These are phyloP conservation scores for Phytophthora pisi DNA, from an alignment of 352 stramenopile genomes.

Conservation along the genomic window DNA sequence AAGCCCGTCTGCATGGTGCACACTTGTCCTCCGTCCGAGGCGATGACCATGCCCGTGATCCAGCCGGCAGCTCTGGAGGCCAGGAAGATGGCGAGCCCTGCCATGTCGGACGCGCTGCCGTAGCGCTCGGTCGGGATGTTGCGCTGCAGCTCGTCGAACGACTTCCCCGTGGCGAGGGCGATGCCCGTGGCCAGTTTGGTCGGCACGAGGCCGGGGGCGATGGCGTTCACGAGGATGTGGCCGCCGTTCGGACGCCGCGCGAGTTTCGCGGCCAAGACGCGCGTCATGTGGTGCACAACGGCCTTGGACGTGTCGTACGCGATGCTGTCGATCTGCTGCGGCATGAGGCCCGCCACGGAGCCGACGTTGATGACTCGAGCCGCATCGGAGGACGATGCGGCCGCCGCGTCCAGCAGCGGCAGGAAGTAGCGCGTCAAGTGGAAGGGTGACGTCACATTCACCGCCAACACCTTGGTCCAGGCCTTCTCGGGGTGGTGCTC, in stretches of 20 bases:
- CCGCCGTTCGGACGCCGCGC: slow-evolving; percentile 75
- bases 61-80: slow-evolving; percentile 89
- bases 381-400: slow-evolving; percentile 44
- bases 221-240: slow-evolving; percentile 95
- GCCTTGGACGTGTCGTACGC: slow-evolving; percentile 96
- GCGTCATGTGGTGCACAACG: slow-evolving; percentile 94
- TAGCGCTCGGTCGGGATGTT: slow-evolving; percentile 83
- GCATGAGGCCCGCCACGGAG: slow-evolving; percentile 79
- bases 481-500: slow-evolving; percentile 48
- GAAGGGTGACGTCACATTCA: slow-evolving; percentile 97
- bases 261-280: slow-evolving; percentile 93
- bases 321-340: slow-evolving; percentile 87
- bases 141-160: slow-evolving; percentile 65
- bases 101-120: slow-evolving; percentile 92
- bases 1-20: slow-evolving; percentile 46
- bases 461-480: slow-evolving; percentile 92
- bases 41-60: slow-evolving; percentile 93
- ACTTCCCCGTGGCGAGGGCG: slow-evolving; percentile 40
- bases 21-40: slow-evolving; percentile 91
- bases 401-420: slow-evolving; percentile 84
- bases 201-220: slow-evolving; percentile 93
- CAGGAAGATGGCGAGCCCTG: slow-evolving; percentile 93
- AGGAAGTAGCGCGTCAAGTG: slow-evolving; percentile 92
- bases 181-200: slow-evolving; percentile 92
- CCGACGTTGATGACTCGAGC: slow-evolving; percentile 82